A percentile compares a stretch with the other conserved stretches of the same genome.
Conservation (phyloP, 805 yeast species). For the Metschnikowia noctiluminum region DNA sequence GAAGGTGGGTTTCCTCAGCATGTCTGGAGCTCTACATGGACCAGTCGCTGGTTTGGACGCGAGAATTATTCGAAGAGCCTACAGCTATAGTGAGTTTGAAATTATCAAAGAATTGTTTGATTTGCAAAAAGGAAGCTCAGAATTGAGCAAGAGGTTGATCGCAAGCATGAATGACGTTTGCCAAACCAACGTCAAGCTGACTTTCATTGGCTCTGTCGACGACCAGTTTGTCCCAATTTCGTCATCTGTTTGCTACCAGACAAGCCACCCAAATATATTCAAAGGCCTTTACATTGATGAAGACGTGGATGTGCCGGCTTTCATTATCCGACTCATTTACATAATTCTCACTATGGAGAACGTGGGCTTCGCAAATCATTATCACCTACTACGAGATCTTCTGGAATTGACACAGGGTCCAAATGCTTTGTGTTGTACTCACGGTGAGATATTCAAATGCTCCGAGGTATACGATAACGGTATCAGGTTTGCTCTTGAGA, state of each 20-base stretch:
- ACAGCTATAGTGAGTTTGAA: slow-evolving; percentile 33
- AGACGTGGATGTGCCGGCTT: slow-evolving; percentile 23
- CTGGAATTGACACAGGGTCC: slow-evolving; percentile 29
- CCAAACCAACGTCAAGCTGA: slow-evolving; percentile 30
- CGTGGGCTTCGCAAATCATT: slow-evolving; percentile 34
- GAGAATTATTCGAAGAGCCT: slow-evolving; percentile 39
- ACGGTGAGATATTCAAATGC: slow-evolving; percentile 25
- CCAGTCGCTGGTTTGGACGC: slow-evolving; percentile 30
- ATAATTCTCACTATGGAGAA: slow-evolving; percentile 31
- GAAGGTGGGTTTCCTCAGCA: slow-evolving; percentile 32
- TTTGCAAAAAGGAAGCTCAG: slow-evolving; percentile 24
- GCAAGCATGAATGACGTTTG: slow-evolving; percentile 21
- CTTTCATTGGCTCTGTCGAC: slow-evolving; percentile 30
- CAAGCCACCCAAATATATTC: slow-evolving; percentile 37
- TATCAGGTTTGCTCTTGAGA: slow-evolving; percentile 33
- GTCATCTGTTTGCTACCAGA: slow-evolving; percentile 28
- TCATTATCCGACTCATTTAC: slow-evolving; percentile 26
- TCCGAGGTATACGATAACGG: slow-evolving; percentile 27
- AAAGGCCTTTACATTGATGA: slow-evolving; percentile 25
- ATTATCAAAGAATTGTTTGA: slow-evolving; percentile 36
- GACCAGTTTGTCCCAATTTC: slow-evolving; percentile 39
- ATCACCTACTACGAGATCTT: slow-evolving; percentile 25
- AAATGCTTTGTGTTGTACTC: slow-evolving; percentile 14
- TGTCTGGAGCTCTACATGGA: slow-evolving; percentile 35
- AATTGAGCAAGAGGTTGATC: slow-evolving; percentile 15